Conservation (phyloP, 345 rosid species). For the Ceriops zippeliana region DNA sequence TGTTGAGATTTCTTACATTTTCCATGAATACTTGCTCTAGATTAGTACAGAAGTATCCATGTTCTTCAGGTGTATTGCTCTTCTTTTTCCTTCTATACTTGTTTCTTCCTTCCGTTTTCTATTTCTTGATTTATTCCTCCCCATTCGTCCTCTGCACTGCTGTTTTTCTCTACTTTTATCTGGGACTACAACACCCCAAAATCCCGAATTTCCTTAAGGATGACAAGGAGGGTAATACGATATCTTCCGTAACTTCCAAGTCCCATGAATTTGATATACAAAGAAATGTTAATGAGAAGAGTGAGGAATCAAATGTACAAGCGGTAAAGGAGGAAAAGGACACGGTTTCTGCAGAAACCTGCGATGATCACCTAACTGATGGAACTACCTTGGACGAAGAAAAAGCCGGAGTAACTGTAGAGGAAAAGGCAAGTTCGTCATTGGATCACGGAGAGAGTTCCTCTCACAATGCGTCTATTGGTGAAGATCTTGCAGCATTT, state of each 20-base stretch:
- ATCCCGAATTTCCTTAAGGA: not conserved
- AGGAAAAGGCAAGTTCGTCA: slow-evolving; percentile 9
- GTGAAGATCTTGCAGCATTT: slow-evolving; percentile 15
- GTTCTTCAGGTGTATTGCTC: slow-evolving; percentile 32
- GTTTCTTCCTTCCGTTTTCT: slow-evolving; percentile 55
- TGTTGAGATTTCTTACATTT: slow-evolving; percentile 37
- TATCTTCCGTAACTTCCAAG: slow-evolving; percentile 11
- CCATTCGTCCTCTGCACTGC: slow-evolving; percentile 43
- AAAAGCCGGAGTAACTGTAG: slow-evolving; percentile 15
- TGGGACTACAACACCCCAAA: slow-evolving; percentile 10
- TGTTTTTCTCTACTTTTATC: slow-evolving; percentile 27
- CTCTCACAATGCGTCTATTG: slow-evolving; percentile 10
- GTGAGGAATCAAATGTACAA: slow-evolving; percentile 33
- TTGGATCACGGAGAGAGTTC: slow-evolving; percentile 11
- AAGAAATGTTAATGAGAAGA: slow-evolving; percentile 39
- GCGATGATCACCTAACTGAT: slow-evolving; percentile 25
- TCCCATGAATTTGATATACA: slow-evolving; percentile 21
- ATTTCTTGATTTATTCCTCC: slow-evolving; percentile 41
- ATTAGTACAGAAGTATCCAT: slow-evolving; percentile 44
- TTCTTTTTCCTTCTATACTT: slow-evolving; percentile 40
- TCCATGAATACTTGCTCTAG: slow-evolving; percentile 28
- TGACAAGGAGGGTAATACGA: slow-evolving; percentile 18
- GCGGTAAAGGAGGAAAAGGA: slow-evolving; percentile 25
- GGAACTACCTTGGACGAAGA: slow-evolving; percentile 17
- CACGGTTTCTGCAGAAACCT: slow-evolving; percentile 13